These are phyloP conservation scores for Pseudogymnoascus sp. DNA, from an alignment of 2,329 filamentous ascomycete species.

Conservation along the genomic window DNA sequence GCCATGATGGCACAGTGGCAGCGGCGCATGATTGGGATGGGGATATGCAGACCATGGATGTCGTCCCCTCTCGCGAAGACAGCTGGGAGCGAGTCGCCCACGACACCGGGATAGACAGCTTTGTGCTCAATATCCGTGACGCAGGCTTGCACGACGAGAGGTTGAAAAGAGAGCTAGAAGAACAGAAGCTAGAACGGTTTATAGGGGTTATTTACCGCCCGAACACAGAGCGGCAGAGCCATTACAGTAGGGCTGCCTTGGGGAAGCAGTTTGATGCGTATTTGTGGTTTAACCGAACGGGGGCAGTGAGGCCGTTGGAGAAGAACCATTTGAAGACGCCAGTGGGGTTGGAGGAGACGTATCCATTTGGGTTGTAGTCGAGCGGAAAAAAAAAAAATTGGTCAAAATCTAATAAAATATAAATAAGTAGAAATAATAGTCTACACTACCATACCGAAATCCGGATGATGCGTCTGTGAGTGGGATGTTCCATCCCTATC, in stretches of 20 bases:
- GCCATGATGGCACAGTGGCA: slow-evolving; percentile 43
- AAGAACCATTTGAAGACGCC: slow-evolving; percentile 7
- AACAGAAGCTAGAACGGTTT: slow-evolving; percentile 39
- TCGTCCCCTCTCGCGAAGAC: slow-evolving; percentile 37
- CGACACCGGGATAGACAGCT: slow-evolving; percentile 35
- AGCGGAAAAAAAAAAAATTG: no score
- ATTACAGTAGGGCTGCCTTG: slow-evolving; percentile 5
- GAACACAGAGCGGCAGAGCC: slow-evolving; percentile 7
- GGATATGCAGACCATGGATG: slow-evolving; percentile 41
- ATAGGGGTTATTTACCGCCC: slow-evolving; percentile 44
- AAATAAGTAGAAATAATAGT: neutral
- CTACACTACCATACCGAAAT: neutral
- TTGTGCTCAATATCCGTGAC: slow-evolving; percentile 39
- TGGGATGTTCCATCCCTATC: neutral
- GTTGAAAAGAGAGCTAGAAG: slow-evolving; percentile 31
- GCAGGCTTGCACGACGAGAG: slow-evolving; percentile 27
- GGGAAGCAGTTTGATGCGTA: slow-evolving; percentile 10
- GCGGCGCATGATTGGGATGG: slow-evolving; percentile 43
- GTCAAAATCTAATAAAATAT: neutral
- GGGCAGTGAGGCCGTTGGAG: slow-evolving; percentile 1
- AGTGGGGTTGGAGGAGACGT: slow-evolving; percentile 6
- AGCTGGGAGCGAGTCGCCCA: slow-evolving; percentile 44
- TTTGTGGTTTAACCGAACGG: slow-evolving; percentile 1
- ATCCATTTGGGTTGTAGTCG: slow-evolving; percentile 8
- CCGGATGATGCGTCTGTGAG: neutral